Base-by-base conservation (phyloP, 768 basidiomycete species). In the Agrocybe praecox region DNA sequence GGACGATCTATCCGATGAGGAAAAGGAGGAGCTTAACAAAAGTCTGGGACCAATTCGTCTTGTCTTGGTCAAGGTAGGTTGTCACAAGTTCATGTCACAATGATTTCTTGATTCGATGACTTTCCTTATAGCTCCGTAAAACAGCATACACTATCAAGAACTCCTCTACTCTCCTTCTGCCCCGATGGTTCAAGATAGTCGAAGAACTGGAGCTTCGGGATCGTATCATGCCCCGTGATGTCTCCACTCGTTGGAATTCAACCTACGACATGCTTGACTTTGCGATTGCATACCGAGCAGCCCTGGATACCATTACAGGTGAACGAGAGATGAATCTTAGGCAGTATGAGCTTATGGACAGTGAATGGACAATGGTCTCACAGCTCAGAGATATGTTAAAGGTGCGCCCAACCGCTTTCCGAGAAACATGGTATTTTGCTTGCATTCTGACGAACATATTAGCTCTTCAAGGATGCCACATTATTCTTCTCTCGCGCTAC, bases 231-330 rank as follows among this genome's bases (percentile, higher is more conserved):
- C 75, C 76, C 1, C 67, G 68, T 3, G 73, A 79, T 53, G 72
- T 79, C 0, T 19, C 52, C 1, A 77, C 73, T 0, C 57, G 68
- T 0, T 80, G 76, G 78, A 78, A 78, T 43, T 78, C 69, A 11
- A 74, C 65, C 0, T 75, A 64, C 33, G 59, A 74, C 36, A 77
- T 80, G 75, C 56, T 77, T 1, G 34, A 61, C 2, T 69, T 72
- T 57, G 67, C 72, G 0, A 9, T 69, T 7, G 32, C 68, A 6
- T 73, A 77, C 52, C 58, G 59, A 1, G 46, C n/a, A 4, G 72
- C 67, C 6, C 50, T 76, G 26, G 58, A 70, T 24, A 24, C 43
- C n/a, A 61, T 75, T n/a, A 73, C 69, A 6, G 59, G 29, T 0
- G 54, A 66, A 17, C 36, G 46, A 17, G 40, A 54, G 2, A 55